Base-by-base conservation (phyloP, 129 eudicot genomes). In the Cynara cardunculus region DNA sequence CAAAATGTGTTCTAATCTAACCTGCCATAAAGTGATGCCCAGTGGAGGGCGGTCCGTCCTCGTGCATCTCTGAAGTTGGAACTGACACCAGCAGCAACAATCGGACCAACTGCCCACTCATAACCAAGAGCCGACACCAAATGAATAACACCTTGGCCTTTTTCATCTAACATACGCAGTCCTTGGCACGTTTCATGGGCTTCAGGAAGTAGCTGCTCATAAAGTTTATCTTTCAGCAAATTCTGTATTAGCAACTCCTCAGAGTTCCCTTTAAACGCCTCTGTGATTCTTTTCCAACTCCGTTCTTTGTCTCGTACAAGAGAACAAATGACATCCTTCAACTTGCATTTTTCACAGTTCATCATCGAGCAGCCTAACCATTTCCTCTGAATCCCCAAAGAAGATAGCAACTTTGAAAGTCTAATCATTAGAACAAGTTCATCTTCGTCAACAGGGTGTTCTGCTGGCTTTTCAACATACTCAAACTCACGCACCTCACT, bases 21-120 rank as follows among this genome's bases (percentile, higher is more conserved):
- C 88, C 88, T 86, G 62, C 89, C 89, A 82, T 73, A 59, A 73
- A 49, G 56, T 37, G 89, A 56, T 12, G 89, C 89, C 89, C 89
- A 86, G 70, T 86, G 89, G 35, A 86, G 83, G 5, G 89, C 89
- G 7, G 89, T 86, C 89, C 46, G 70, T 75, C 89, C 89, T 21
- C 24, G 46, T 7, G 72, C 10, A 69, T 86, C 89, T 78, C 89
- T 73, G 65, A 82, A 86, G 82, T 82, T 78, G 21, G 83, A 77
- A 78, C 78, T 78, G 64, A 86, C 70, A 32, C 89, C 89, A 39
- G 89, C 74, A 74, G 86, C 81, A 21, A 69, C 61, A 21, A 82
- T 69, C 4, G 86, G 86, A 27, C 44, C 66, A 5, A 86, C 19
- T 37, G 81, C 89, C 89, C 89, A 82, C 41, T 65, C 84, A 53